phyloP scores from a whole-genome alignment of 2,329 filamentous ascomycete species.

The Beauveria sp. region DNA sequence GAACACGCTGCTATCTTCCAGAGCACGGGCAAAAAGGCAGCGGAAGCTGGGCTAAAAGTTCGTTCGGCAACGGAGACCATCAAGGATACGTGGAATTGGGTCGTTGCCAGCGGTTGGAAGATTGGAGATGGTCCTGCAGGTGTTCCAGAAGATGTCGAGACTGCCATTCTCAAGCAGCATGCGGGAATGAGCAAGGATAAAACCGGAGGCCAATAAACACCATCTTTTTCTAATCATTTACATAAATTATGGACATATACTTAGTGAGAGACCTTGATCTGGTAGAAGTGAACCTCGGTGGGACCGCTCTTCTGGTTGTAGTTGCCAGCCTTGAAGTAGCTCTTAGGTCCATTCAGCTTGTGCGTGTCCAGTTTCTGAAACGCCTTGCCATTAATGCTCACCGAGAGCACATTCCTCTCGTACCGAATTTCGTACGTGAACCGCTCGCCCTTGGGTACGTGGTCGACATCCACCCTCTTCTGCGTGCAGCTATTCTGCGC shows the following conservation, averaged over 20 bases:
- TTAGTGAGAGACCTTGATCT: constrained; percentile 16
- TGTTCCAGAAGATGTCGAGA: constrained; percentile 3
- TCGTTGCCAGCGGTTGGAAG: constrained; percentile 1
- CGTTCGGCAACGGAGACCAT: constrained; percentile 8
- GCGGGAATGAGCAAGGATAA: neutral
- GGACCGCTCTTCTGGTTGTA: constrained; percentile 26
- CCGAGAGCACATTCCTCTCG: constrained; percentile 23
- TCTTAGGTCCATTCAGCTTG: constrained; percentile 21
- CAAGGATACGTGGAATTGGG: constrained; percentile 12
- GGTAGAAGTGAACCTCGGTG: constrained; percentile 20
- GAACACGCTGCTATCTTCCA: neutral
- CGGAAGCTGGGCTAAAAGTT: neutral
- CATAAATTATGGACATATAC: too few species aligned
- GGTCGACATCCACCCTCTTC: constrained; percentile 23
- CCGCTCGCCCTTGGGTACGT: constrained; percentile 23
- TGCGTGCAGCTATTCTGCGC: constrained; percentile 21
- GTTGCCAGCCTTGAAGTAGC: constrained; percentile 32
- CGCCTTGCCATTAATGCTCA: constrained; percentile 23
- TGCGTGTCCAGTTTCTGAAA: constrained; percentile 21
- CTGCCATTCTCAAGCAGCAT: neutral
- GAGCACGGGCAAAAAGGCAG: constrained; percentile 1
- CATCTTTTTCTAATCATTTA: too few species aligned
- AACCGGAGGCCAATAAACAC: too few species aligned
- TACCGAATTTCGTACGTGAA: constrained; percentile 33
- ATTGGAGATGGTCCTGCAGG: neutral